Conservation (phyloP, 805 yeast genomes). For the Candida tammaniensis region DNA sequence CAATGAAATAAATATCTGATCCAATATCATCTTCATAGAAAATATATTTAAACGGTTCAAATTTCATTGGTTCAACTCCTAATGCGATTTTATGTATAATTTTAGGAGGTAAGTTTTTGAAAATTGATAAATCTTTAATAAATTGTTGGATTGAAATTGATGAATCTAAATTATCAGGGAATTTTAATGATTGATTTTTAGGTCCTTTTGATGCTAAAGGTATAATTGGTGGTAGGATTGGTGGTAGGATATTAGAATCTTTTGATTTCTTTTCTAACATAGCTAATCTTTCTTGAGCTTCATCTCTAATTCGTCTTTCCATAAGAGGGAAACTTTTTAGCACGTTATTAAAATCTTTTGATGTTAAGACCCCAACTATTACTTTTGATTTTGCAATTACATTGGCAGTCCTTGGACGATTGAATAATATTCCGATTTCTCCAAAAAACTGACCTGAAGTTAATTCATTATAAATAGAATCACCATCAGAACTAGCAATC, state of each 20-base stretch:
- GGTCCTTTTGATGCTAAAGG: not conserved
- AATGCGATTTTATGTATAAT: constrained; percentile 64
- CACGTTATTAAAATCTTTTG: constrained; percentile 57
- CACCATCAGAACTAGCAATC: constrained; percentile 78
- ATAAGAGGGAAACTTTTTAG: constrained; percentile 61
- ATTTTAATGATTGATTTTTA: not conserved
- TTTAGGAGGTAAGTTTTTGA: constrained; percentile 53
- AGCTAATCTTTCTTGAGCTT: constrained; percentile 73
- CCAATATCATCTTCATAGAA: constrained; percentile 59
- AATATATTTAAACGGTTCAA: constrained; percentile 56
- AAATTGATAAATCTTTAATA: constrained; percentile 56
- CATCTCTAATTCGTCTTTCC: constrained; percentile 70
- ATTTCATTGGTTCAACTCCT: constrained; percentile 54
- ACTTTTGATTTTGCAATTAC: constrained; percentile 70
- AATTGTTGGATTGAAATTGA: constrained; percentile 58
- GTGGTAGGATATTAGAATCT: constrained; percentile 25
- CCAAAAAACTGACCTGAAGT: constrained; percentile 73
- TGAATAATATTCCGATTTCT: constrained; percentile 73
- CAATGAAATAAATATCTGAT: constrained; percentile 63
- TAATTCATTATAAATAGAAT: constrained; percentile 67
- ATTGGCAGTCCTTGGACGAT: constrained; percentile 76
- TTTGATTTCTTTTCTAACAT: constrained; percentile 60
- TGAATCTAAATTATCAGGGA: constrained; percentile 49
- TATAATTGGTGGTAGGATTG: constrained; percentile 14
- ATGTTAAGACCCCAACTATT: constrained; percentile 64